phyloP scores from a whole-genome alignment of 345 rosid species.

The Kandelia obovata region DNA sequence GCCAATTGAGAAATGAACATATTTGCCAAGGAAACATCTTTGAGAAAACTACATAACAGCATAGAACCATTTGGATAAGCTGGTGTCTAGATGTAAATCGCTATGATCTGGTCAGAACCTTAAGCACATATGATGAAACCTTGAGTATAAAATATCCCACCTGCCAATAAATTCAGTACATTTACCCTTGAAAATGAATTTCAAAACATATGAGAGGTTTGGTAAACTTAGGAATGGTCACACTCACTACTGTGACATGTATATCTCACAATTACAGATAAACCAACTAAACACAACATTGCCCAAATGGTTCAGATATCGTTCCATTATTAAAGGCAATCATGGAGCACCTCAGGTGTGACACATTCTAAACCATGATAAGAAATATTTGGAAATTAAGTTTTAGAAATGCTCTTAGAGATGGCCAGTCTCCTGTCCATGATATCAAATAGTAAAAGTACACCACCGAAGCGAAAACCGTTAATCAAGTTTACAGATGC shows the following conservation, averaged over 20 bases:
- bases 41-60: no score
- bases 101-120: no score
- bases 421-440: conserved; percentile 6
- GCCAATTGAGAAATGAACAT: no score
- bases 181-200: no score
- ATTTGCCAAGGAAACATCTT: no score
- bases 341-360: neutral
- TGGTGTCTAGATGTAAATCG: no score
- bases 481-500: neutral
- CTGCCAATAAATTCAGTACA: no score
- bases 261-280: neutral
- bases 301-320: neutral
- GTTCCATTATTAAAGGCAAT: neutral
- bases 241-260: neutral
- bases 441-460: neutral
- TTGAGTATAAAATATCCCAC: no score
- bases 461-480: neutral
- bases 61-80: no score
- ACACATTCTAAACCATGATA: conserved; percentile 1
- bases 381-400: neutral
- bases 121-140: no score
- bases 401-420: neutral
- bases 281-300: neutral
- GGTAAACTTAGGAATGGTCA: neutral
- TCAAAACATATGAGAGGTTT: no score